Percentiles rank a stretch among this genome's conserved stretches.
Conservation (phyloP, 2,329 filamentous ascomycete species). For the Colletotrichum tabaci region DNA sequence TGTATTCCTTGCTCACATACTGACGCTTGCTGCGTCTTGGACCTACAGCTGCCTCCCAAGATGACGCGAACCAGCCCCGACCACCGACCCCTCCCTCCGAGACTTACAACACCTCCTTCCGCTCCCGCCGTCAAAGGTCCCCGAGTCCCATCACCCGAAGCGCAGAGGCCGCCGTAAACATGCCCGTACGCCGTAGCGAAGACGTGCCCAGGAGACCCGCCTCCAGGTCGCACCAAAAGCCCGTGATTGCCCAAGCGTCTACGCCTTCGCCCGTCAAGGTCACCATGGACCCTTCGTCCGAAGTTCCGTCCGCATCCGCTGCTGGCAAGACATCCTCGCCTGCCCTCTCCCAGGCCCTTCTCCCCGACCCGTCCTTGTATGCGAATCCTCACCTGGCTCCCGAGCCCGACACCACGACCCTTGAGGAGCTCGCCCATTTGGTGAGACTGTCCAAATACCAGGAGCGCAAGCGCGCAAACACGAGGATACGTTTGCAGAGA, state of each 20-base stretch:
- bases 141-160: slow-evolving; percentile 69
- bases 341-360: slow-evolving; percentile 62
- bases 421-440: slow-evolving; percentile 84
- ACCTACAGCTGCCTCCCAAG: slow-evolving; percentile 64
- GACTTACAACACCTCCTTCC: slow-evolving; percentile 70
- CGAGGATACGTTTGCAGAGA: slow-evolving; percentile 80
- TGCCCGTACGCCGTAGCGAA: slow-evolving; percentile 61
- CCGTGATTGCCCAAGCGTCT: slow-evolving; percentile 64
- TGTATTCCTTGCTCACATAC: slow-evolving; percentile 21
- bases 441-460: slow-evolving; percentile 85
- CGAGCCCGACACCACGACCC: slow-evolving; percentile 76
- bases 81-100: slow-evolving; percentile 55
- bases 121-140: slow-evolving; percentile 66
- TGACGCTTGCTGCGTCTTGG: slow-evolving; percentile 44
- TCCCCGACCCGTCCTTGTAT: slow-evolving; percentile 78
- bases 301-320: slow-evolving; percentile 49
- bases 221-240: slow-evolving; percentile 57
- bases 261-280: slow-evolving; percentile 46
- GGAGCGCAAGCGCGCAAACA: slow-evolving; percentile 83
- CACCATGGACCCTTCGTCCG: slow-evolving; percentile 44
- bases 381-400: slow-evolving; percentile 72
- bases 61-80: slow-evolving; percentile 58
- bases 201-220: slow-evolving; percentile 58
- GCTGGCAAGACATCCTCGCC: slow-evolving; percentile 61
- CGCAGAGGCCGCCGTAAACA: slow-evolving; percentile 59